Conservation (phyloP, 2,329 filamentous ascomycete genomes). For the Aspergillus ochraceoroseus region DNA sequence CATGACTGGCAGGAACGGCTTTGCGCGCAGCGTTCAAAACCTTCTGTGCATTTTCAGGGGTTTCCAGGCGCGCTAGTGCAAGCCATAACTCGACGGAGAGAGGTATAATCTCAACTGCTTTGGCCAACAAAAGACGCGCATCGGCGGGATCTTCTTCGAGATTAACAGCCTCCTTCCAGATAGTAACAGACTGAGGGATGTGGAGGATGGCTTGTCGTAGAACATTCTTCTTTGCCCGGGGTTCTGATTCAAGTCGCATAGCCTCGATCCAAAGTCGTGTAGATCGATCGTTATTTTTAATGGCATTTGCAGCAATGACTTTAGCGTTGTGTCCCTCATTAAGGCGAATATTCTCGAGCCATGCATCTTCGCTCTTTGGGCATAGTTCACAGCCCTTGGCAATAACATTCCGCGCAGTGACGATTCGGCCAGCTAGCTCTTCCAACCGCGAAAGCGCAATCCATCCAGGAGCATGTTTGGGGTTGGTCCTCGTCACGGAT, state of each 20-base stretch:
- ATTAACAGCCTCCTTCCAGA: slow-evolving; percentile 99
- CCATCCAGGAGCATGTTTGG: slow-evolving; percentile 90
- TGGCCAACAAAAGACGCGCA: slow-evolving; percentile 81
- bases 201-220: slow-evolving; percentile 86
- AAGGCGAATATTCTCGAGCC: slow-evolving; percentile 91
- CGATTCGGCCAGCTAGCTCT: slow-evolving; percentile 85
- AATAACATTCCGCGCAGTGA: slow-evolving; percentile 82
- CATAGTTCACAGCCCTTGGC: slow-evolving; percentile 83
- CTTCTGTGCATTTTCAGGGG: slow-evolving; percentile 84
- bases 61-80: slow-evolving; percentile 82
- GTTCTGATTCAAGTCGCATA: slow-evolving; percentile 81
- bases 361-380: slow-evolving; percentile 89
- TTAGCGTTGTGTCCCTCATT: slow-evolving; percentile 93
- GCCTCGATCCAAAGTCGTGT: slow-evolving; percentile 92
- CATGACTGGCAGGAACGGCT: slow-evolving; percentile 84
- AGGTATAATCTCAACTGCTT: slow-evolving; percentile 92
- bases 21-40: slow-evolving; percentile 94
- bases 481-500: slow-evolving; percentile 95
- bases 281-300: slow-evolving; percentile 83
- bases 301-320: slow-evolving; percentile 87
- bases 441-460: slow-evolving; percentile 90
- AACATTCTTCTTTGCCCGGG: slow-evolving; percentile 84
- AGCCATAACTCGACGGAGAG: slow-evolving; percentile 93
- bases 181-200: slow-evolving; percentile 84
- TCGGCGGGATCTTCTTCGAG: slow-evolving; percentile 85